Base-by-base conservation (phyloP, 176 grass and related monocot species). In the Hordeum marinum region DNA sequence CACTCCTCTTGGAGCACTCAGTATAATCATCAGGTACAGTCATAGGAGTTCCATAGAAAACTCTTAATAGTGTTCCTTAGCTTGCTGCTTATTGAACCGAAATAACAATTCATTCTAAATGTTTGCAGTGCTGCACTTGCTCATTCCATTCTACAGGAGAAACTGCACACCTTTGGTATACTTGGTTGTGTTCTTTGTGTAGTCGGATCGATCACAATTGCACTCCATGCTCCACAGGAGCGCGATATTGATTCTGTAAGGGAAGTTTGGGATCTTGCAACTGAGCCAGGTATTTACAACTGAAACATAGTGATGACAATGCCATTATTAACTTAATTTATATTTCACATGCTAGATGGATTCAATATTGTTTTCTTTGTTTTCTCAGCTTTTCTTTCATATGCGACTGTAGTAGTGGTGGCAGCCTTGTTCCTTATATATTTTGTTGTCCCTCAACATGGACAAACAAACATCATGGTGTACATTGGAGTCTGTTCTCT, bases 211-310 rank as follows among this genome's bases (percentile, higher is more conserved):
- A 91, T 92, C 66, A 95, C 90, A 77, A 98, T 98, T 85, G 95
- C 91, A 57, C 91, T 98, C 20, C 95, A 98, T 92, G 95, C 95
- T 62, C 92, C 95, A 76, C 89, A 83, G 59, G 95, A 98, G 83
- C 88, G 95, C 79, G 89, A 85, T 63, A 95, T 98, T 55, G 89
- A 90, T 69, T 98, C 95, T 78, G 95, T 95, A 61, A 98, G 76
- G 71, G 91, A 98, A 92, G 92, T 98, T 79, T 98, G 95, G 95
- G 87, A 93, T 84, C 93, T 95, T 90, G 93, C 89, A 82, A 98
- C 91, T 77, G 93, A 98, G 90, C 95, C 95, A 60, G 95, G 95
- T 98, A 90, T 55, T 76, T 87, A 67, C 15, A 60, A 80, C 63
- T 52, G 8, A 80, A 40, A 36, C 13, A 15, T 69, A 81, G 15